These are phyloP conservation scores for Pugionium dolabratum DNA, from an alignment of 345 rosid genomes.

Conservation along the genomic window DNA sequence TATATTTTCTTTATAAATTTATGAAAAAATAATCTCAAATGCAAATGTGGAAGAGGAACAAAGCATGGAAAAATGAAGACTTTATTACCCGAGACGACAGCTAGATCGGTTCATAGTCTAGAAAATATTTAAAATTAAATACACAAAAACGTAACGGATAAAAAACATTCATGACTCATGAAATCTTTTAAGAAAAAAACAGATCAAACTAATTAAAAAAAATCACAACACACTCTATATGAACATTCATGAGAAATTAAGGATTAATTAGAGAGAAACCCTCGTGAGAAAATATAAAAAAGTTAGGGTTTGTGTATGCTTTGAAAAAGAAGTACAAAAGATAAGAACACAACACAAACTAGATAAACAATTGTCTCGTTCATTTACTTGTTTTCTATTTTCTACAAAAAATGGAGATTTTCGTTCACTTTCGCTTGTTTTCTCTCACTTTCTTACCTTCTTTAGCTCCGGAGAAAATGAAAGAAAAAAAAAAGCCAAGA, in stretches of 20 bases:
- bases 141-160: conserved; percentile 35
- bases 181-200: conserved; percentile 26
- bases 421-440: conserved; percentile 22
- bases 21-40: background rate
- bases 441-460: conserved; percentile 26
- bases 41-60: conserved; percentile 24
- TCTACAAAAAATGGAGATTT: conserved; percentile 13
- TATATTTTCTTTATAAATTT: too few species aligned
- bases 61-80: background rate
- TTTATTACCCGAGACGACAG: conserved; percentile 35
- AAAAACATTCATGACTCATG: conserved; percentile 37
- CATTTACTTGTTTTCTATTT: background rate
- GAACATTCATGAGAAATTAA: conserved; percentile 35
- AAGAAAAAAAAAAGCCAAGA: conserved; percentile 1
- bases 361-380: background rate
- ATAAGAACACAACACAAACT: conserved; percentile 16
- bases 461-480: conserved; percentile 32
- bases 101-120: conserved; percentile 30
- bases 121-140: conserved; percentile 30
- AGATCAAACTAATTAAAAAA: conserved; percentile 27
- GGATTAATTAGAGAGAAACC: background rate
- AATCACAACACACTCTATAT: conserved; percentile 27
- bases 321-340: background rate
- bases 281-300: too few species aligned
- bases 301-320: too few species aligned